phyloP scores from a whole-genome alignment of 495 filamentous ascomycete genomes.

The Penicillium paradoxum region DNA sequence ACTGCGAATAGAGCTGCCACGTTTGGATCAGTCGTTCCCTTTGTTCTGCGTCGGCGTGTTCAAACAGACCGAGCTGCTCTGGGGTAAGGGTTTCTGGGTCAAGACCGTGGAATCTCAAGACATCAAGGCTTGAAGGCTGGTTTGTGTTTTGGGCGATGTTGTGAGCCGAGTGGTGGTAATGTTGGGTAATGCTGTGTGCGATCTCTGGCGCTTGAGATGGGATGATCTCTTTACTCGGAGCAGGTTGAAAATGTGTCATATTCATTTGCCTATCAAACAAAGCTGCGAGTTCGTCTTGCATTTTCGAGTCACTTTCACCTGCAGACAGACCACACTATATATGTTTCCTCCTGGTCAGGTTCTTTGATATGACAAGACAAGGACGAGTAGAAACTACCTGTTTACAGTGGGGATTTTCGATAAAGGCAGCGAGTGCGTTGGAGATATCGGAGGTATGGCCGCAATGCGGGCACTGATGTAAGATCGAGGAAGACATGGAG shows the following conservation, averaged over 20 bases:
- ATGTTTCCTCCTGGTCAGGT: conserved; percentile 1
- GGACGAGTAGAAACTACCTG: conserved; percentile 26
- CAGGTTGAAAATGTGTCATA: conserved; percentile 17
- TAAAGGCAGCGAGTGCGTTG: conserved; percentile 26
- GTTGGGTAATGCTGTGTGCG: conserved; percentile 65
- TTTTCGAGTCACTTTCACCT: conserved; percentile 43
- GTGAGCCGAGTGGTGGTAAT: conserved; percentile 71
- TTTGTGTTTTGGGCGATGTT: conserved; percentile 17
- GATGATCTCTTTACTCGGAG: conserved; percentile 7
- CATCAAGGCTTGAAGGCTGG: conserved; percentile 11
- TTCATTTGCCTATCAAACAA: conserved; percentile 62
- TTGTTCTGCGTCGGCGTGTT: conserved; percentile 53
- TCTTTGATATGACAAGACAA: neutral
- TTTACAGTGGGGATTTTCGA: conserved; percentile 33
- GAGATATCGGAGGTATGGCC: conserved; percentile 34
- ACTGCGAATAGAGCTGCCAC: conserved; percentile 55
- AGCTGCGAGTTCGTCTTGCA: conserved; percentile 61
- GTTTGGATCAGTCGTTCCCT: conserved; percentile 58
- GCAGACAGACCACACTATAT: conserved; percentile 36
- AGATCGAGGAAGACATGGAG: conserved; percentile 32
- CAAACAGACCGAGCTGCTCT: conserved; percentile 58
- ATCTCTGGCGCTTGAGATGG: conserved; percentile 34
- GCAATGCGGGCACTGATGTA: conserved; percentile 37
- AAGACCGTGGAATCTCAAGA: conserved; percentile 49
- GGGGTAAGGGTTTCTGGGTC: conserved; percentile 49